Conservation (phyloP, 2,329 filamentous ascomycete species). For the Didymosphaeria variabile region DNA sequence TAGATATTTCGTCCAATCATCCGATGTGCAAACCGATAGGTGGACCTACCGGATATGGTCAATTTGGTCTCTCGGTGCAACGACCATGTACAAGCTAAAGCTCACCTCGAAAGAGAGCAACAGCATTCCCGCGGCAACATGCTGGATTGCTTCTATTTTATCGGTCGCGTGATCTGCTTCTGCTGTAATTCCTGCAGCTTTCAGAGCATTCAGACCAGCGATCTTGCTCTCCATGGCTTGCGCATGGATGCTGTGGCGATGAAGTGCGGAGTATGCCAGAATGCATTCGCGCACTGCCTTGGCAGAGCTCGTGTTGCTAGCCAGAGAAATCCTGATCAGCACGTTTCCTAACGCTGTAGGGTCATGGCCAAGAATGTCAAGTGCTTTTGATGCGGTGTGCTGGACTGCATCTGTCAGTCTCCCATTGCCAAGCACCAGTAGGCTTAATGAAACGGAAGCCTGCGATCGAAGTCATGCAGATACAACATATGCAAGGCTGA, state of each 20-base stretch:
- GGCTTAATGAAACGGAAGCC: not conserved
- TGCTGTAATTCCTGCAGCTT: not conserved
- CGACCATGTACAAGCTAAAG: not conserved
- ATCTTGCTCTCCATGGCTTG: constrained; percentile 23
- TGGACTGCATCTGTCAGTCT: constrained; percentile 11
- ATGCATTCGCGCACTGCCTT: constrained; percentile 20
- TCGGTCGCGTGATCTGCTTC: not conserved
- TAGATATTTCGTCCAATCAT: constrained; percentile 24
- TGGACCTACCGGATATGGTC: constrained; percentile 15
- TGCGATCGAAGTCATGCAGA: not conserved
- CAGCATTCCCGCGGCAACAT: constrained; percentile 25
- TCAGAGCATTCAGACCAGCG: constrained; percentile 15
- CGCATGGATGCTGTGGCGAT: constrained; percentile 22
- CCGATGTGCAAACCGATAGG: constrained; percentile 18
- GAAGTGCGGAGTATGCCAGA: constrained; percentile 23
- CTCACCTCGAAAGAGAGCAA: constrained; percentile 24
- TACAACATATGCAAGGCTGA: not conserved
- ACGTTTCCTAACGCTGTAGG: constrained; percentile 7
- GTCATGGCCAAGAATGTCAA: constrained; percentile 17
- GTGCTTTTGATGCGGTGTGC: constrained; percentile 10
- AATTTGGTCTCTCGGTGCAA: no score
- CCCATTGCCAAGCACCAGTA: not conserved
- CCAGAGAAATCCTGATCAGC: constrained; percentile 19
- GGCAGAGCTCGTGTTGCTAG: constrained; percentile 17
- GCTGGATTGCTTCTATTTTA: constrained; percentile 21